Evolutionary conservation across 2,329 filamentous ascomycete species (phyloP), one percentile per base, ranked within the genome.

Genomic region (Beauveria pseudobassiana): DNA sequence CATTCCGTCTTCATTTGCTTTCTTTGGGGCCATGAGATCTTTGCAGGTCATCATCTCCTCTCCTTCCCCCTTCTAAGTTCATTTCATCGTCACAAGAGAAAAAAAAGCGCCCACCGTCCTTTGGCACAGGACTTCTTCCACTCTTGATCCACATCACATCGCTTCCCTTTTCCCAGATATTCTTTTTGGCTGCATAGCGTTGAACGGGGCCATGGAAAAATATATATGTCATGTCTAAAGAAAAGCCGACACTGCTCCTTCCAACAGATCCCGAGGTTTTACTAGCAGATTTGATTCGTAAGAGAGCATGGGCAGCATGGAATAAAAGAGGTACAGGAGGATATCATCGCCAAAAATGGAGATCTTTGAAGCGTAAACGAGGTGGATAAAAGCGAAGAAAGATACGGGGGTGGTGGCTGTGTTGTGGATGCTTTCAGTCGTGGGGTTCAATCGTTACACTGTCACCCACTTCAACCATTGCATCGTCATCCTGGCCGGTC

Each of bases 391-490:
- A 50, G 54, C 40, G 57, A 52, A 63, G 30, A 62, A 64, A 30
- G 26, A 60, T 50, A n/a, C 42, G n/a, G 14, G 24, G 49, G 26
- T 24, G 63, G 24, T 30, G 51, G 40, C n/a, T 58, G 24, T 18
- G 43, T 20, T 58, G 24, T 18, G 43, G 28, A 22, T 48, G 60
- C 46, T 8, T 38, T 46, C 40, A 58, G 46, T 48, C 51, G 24
- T 28, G 18, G 46, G 60, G 30, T 58, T 58, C 48, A 22, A 57
- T 30, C n/a, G 52, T 57, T n/a, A 52, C 54, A 53, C 63, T 61
- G 45, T 62, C 64, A 62, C 66, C 66, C 66, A 63, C 46, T 61
- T 66, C 54, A n/a, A 59, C 38, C 50, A 8, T 54, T 46, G 49
- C 42, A 48, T 60, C 67, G 40, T 59, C 58, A 49, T 51, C 54